Percentiles rank a stretch among this genome's conserved stretches.
Evolutionary conservation across 2,329 filamentous ascomycete species (phyloP).

Genomic region (Alternaria ethzedia): DNA sequence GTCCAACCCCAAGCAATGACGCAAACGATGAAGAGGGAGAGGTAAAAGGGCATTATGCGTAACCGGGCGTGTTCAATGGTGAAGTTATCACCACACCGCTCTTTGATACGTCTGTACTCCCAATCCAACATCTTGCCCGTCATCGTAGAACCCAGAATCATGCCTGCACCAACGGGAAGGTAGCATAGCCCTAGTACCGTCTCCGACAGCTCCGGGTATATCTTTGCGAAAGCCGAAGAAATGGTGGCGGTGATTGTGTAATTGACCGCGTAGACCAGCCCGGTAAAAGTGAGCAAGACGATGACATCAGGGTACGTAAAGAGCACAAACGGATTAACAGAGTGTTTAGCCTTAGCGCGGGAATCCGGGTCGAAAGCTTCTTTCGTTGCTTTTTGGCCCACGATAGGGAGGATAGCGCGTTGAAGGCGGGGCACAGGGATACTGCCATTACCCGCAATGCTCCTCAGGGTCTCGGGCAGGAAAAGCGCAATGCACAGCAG

Average conservation of each 20-base stretch:
- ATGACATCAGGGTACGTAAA: constrained; percentile 46
- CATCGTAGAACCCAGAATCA: constrained; percentile 60
- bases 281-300: constrained; percentile 51
- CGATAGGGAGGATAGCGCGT: constrained; percentile 29
- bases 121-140: constrained; percentile 61
- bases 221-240: constrained; percentile 31
- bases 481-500: constrained; percentile 46
- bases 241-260: constrained; percentile 43
- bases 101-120: constrained; percentile 55
- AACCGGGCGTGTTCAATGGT: constrained; percentile 37
- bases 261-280: constrained; percentile 37
- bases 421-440: constrained; percentile 29
- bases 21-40: constrained; percentile 32
- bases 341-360: constrained; percentile 24
- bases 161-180: constrained; percentile 62
- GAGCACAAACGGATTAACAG: constrained; percentile 35
- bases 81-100: constrained; percentile 24
- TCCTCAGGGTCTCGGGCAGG: constrained; percentile 51
- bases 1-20: constrained; percentile 38
- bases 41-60: constrained; percentile 37
- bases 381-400: constrained; percentile 28
- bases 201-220: constrained; percentile 33
- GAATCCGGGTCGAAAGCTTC: constrained; percentile 15
- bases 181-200: constrained; percentile 49
- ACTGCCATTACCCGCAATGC: constrained; percentile 50